phyloP scores from a whole-genome alignment of 352 stramenopile species.

The Globisporangium orthogonon region DNA sequence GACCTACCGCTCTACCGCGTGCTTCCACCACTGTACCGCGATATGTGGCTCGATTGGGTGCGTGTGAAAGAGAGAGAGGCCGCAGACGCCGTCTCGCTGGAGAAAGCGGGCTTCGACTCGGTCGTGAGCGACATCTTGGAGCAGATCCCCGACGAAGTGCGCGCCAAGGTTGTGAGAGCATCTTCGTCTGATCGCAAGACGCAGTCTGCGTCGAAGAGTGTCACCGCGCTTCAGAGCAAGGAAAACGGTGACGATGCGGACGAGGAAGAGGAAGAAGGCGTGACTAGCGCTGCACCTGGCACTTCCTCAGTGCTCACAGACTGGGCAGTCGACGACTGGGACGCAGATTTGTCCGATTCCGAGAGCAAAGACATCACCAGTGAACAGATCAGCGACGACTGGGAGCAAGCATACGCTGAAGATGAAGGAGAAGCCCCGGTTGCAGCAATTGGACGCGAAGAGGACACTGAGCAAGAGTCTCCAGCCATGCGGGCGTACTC shows the following conservation, averaged over 20 bases:
- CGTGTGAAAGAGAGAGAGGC: constrained; percentile 30
- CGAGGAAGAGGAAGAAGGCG: neutral
- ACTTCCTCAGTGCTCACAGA: constrained; percentile 21
- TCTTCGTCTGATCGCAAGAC: neutral
- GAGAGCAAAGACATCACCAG: neutral
- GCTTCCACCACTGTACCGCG: constrained; percentile 81
- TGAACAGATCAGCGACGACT: neutral
- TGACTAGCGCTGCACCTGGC: neutral
- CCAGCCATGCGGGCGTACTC: constrained; percentile 19
- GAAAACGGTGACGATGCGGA: neutral
- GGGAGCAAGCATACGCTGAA: constrained; percentile 5
- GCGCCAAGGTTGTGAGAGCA: constrained; percentile 16
- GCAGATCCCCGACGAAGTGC: constrained; percentile 43
- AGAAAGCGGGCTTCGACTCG: constrained; percentile 46
- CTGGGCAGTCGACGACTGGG: constrained; percentile 72
- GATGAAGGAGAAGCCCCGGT: neutral
- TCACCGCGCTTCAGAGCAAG: neutral
- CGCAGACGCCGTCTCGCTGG: constrained; percentile 22
- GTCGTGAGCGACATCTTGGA: constrained; percentile 46
- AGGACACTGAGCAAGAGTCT: constrained; percentile 20
- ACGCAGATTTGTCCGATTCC: constrained; percentile 44
- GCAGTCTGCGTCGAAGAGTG: constrained; percentile 6
- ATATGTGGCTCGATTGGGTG: constrained; percentile 83
- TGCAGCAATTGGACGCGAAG: neutral
- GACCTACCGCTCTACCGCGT: constrained; percentile 86